Evolutionary conservation across 2,329 filamentous ascomycete species (phyloP).

Genomic region (Sarocladium brachiariae): DNA sequence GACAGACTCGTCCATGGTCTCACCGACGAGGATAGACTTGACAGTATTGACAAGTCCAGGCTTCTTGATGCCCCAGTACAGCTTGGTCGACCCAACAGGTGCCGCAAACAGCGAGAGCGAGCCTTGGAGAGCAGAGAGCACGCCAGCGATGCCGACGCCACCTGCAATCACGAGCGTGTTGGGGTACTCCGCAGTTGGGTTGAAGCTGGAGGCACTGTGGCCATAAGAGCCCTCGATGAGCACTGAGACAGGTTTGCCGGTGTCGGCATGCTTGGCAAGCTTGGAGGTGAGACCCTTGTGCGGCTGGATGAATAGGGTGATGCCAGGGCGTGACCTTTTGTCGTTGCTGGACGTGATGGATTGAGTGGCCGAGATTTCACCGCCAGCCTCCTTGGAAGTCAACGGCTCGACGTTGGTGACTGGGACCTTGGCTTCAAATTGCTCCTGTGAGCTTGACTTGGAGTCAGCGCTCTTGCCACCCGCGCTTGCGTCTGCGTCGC

Average conservation of each 20-base stretch:
- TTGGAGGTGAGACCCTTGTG: constrained; percentile 13
- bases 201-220: not conserved
- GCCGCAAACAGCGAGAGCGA: not conserved
- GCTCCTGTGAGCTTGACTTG: not conserved
- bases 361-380: not conserved
- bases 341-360: not conserved
- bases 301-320: constrained; percentile 14
- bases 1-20: not conserved
- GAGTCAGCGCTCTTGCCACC: not conserved
- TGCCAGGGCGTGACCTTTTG: constrained; percentile 10
- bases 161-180: constrained; percentile 22
- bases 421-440: not conserved
- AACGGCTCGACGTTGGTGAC: not conserved
- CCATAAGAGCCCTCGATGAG: constrained; percentile 16
- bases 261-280: constrained; percentile 10
- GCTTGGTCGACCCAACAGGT: constrained; percentile 10
- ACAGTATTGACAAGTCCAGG: not conserved
- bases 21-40: not conserved
- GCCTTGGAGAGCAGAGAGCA: constrained; percentile 9
- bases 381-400: not conserved
- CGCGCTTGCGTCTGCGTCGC: not conserved
- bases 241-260: constrained; percentile 12
- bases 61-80: constrained; percentile 13
- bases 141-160: constrained; percentile 23
- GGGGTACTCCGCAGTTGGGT: constrained; percentile 11